Percentiles rank a stretch among this genome's conserved stretches.
Conservation (phyloP, 805 yeast species). For the Wickerhamomyces canadensis region DNA sequence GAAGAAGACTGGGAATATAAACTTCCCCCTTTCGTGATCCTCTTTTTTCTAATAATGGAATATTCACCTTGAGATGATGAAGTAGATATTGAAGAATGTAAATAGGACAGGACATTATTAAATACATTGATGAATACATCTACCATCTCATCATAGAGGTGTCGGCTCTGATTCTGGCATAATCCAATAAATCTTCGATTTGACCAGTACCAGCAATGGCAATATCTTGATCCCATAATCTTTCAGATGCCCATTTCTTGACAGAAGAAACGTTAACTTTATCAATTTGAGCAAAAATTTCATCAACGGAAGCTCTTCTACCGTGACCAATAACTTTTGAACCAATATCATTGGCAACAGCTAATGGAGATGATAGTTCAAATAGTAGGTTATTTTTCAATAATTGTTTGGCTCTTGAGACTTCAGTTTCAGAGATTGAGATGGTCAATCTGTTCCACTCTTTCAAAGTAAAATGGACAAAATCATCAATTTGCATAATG, state of each 20-base stretch:
- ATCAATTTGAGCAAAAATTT: conserved; percentile 58
- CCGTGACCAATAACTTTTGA: conserved; percentile 54
- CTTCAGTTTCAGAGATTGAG: conserved; percentile 71
- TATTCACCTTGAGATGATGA: no score
- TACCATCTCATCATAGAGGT: conserved; percentile 87
- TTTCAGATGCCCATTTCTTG: conserved; percentile 67
- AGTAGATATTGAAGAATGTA: not conserved
- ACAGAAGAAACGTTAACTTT: conserved; percentile 54
- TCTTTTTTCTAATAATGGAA: no score
- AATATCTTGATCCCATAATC: conserved; percentile 80
- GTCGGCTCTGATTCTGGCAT: conserved; percentile 81
- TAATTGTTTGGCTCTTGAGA: conserved; percentile 69
- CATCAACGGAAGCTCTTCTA: conserved; percentile 54
- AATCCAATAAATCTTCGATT: conserved; percentile 79
- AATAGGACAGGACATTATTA: no score
- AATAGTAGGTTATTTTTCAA: conserved; percentile 59
- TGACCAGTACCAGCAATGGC: conserved; percentile 83
- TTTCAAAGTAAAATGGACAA: conserved; percentile 73
- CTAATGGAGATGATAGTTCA: conserved; percentile 41
- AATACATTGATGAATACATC: not conserved
- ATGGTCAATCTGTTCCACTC: conserved; percentile 84
- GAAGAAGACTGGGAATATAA: conserved; percentile 16
- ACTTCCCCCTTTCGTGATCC: conserved; percentile 1
- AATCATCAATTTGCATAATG: conserved; percentile 60
- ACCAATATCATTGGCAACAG: conserved; percentile 54